Conservation (phyloP, 2,329 filamentous ascomycete genomes). For the Apiospora aurea region DNA sequence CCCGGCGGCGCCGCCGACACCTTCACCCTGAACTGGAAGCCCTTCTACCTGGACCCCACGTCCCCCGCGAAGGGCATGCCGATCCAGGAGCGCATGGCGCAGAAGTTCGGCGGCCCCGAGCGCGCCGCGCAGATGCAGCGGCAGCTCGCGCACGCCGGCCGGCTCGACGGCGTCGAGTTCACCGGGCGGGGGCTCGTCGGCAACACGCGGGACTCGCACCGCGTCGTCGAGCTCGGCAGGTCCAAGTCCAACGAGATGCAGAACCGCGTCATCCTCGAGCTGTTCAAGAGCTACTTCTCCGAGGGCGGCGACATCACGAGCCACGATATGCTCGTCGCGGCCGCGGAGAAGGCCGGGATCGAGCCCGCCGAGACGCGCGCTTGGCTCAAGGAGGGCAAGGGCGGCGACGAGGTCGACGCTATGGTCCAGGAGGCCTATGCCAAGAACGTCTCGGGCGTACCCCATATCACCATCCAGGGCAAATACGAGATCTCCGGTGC, state of each 20-base stretch:
- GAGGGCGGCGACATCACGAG: constrained; percentile 65
- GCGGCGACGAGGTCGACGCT: constrained; percentile 56
- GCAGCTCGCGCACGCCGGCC: constrained; percentile 60
- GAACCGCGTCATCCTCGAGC: constrained; percentile 63
- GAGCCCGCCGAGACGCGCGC: constrained; percentile 54
- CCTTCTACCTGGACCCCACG: constrained; percentile 81
- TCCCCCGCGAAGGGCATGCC: constrained; percentile 56
- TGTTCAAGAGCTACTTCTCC: constrained; percentile 68
- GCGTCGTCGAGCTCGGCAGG: constrained; percentile 74
- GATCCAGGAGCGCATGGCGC: constrained; percentile 58
- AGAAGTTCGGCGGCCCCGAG: constrained; percentile 73
- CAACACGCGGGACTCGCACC: constrained; percentile 81
- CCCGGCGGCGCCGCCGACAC: constrained; percentile 67
- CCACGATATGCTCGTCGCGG: constrained; percentile 52
- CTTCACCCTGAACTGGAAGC: constrained; percentile 77
- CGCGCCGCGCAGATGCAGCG: constrained; percentile 60
- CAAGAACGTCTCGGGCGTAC: constrained; percentile 64
- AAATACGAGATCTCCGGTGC: constrained; percentile 69
- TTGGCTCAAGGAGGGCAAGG: constrained; percentile 40
- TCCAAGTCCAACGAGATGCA: constrained; percentile 55
- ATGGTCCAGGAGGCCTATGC: constrained; percentile 56
- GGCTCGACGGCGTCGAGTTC: constrained; percentile 75
- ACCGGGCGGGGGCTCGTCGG: constrained; percentile 74
- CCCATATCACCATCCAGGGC: constrained; percentile 72
- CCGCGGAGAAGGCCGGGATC: constrained; percentile 57